Base-by-base conservation (phyloP, 2,329 filamentous ascomycete genomes). In the Xylaria arbuscula region DNA sequence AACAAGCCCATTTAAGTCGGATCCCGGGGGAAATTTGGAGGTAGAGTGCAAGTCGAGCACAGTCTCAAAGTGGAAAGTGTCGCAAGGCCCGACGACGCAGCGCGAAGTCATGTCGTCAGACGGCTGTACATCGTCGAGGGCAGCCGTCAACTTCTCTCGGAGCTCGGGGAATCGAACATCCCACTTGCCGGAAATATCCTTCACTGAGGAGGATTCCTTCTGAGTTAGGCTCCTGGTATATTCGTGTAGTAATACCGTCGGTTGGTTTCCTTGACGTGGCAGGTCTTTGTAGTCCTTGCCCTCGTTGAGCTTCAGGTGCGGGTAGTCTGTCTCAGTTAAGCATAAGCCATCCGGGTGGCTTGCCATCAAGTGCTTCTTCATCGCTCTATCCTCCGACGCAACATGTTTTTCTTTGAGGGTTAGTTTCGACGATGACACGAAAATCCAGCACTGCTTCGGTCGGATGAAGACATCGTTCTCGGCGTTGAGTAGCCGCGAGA, bases 61-160 rank as follows among this genome's bases (percentile, higher is more conserved):
- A 4, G 87, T 83, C 69, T 89, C 87, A 81, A 90, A 88, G 79
- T 90, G 88, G 69, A 90, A 80, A 42, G 90, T 84, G 70, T 87
- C 85, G 67, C 88, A 87, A 45, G 84, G 85, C 3, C 77, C 77
- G 32, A 78, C 73, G 8, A 79, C 77, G 50, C 77, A 79, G 4
- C 77, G 75, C 3, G 77, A 78, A 32, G 74, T 76, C n/a, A 70
- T 72, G 68, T 78, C 77, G 28, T 79, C 77, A 2, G 72, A 73
- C 0, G 75, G 74, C 17, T 74, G 73, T 24, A 84, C 81, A 71
- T 88, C 82, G 38, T 87, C 83, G 10, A 83, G 81, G 1, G 81
- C 78, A 10, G 83, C 80, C 1, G 83, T 78, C 62, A 90, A 82
- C 42, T 84, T 82, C 58, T 85, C 82, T 70, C 85, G 82, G 68